Conservation (phyloP, 2,329 filamentous ascomycete species). For the Pseudocercospora vitis region DNA sequence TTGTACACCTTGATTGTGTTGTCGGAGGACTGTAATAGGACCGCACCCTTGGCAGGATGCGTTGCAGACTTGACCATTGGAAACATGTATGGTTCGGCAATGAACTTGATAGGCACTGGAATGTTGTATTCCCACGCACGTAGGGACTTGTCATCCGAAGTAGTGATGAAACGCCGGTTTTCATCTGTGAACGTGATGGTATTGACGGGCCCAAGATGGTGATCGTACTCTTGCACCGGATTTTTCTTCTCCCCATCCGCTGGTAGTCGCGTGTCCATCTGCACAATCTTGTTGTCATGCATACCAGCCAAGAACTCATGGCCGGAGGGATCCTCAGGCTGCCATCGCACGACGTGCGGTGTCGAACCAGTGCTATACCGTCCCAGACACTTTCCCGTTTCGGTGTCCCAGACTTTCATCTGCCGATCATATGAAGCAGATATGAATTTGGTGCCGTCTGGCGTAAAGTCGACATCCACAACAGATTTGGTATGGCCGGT, state of each 20-base stretch:
- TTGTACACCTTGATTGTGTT: conserved; percentile 98
- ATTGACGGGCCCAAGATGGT: conserved; percentile 96
- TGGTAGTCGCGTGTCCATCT: conserved; percentile 75
- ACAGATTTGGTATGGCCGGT: conserved; percentile 86
- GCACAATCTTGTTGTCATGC: conserved; percentile 98
- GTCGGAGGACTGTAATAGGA: conserved; percentile 88
- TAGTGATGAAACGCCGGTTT: conserved; percentile 93
- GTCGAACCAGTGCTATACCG: conserved; percentile 94
- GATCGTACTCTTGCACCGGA: conserved; percentile 94
- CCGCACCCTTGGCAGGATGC: conserved; percentile 90
- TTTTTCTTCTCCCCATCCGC: conserved; percentile 56
- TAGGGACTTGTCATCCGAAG: conserved; percentile 93
- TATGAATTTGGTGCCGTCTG: conserved; percentile 78
- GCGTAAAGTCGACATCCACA: conserved; percentile 86
- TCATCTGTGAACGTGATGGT: conserved; percentile 96
- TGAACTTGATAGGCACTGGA: conserved; percentile 96
- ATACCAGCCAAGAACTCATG: conserved; percentile 95
- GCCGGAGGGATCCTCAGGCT: conserved; percentile 71
- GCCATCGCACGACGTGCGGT: conserved; percentile 91
- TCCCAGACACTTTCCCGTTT: conserved; percentile 83
- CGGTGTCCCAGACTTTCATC: conserved; percentile 98
- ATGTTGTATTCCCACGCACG: conserved; percentile 99
- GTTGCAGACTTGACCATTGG: conserved; percentile 81
- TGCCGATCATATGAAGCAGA: conserved; percentile 90
- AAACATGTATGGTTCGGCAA: conserved; percentile 97